Evolutionary conservation across 257 asterid species (phyloP).

Genomic region (Lithospermum erythrorhizon): DNA sequence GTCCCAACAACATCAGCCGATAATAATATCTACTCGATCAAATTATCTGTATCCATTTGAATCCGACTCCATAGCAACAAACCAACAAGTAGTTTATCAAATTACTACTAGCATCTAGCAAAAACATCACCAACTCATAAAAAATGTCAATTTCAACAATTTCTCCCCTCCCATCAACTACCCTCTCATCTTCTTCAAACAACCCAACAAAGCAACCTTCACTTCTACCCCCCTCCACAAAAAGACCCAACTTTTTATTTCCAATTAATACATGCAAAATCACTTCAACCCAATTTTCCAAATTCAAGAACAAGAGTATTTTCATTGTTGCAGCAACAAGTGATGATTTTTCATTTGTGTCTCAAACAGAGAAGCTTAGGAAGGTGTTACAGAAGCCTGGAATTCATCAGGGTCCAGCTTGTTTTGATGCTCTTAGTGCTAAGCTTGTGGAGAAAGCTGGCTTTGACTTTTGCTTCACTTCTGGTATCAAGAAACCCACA

Average conservation of each 20-base stretch:
- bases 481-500: conserved; percentile 33
- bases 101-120: too few relatives aligned
- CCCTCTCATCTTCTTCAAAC: not conserved
- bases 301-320: not conserved
- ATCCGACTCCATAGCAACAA: too few relatives aligned
- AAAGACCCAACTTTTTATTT: not conserved
- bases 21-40: too few relatives aligned
- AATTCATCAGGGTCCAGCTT: conserved; percentile 87
- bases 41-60: too few relatives aligned
- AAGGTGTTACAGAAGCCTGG: conserved; percentile 53
- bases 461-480: conserved; percentile 80
- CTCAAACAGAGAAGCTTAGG: conserved; percentile 53
- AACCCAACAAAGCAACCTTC: not conserved
- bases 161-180: not conserved
- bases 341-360: not conserved
- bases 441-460: conserved; percentile 83
- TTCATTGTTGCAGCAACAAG: not conserved
- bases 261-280: not conserved
- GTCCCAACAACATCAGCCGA: too few relatives aligned
- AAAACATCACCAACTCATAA: not conserved
- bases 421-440: conserved; percentile 86
- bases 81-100: too few relatives aligned
- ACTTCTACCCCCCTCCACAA: not conserved
- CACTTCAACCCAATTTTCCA: not conserved
- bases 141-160: not conserved